Evolutionary conservation across 176 grass and related monocot genomes (phyloP).

Genomic region (Oryza coarctata): DNA sequence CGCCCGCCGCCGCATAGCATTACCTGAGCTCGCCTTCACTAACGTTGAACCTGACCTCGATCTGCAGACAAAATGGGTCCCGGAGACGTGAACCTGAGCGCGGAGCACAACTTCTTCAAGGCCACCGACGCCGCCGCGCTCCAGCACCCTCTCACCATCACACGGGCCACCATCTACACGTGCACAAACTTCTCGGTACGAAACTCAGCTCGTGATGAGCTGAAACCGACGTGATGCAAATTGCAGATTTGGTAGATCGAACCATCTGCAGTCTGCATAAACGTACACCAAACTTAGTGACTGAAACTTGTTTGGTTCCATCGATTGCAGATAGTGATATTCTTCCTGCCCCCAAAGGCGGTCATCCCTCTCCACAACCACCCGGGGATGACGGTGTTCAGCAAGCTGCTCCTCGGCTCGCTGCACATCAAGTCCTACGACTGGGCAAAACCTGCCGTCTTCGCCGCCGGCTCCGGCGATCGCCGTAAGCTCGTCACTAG

Average conservation of each 20-base stretch:
- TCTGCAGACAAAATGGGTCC: slow-evolving; percentile 58
- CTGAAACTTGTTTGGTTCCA: no score
- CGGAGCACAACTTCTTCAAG: slow-evolving; percentile 38
- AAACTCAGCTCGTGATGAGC: neutral
- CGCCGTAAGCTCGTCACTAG: neutral
- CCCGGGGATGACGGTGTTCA: slow-evolving; percentile 88
- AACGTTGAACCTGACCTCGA: neutral
- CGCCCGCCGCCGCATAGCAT: neutral
- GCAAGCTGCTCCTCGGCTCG: slow-evolving; percentile 69
- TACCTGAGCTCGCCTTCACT: neutral
- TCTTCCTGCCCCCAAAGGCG: slow-evolving; percentile 53
- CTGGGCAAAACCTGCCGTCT: slow-evolving; percentile 32
- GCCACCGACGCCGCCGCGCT: neutral
- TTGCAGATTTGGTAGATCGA: neutral
- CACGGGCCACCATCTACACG: slow-evolving; percentile 47
- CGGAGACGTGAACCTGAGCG: slow-evolving; percentile 52
- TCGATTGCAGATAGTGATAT: slow-evolving; percentile 53
- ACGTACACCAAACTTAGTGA: no score
- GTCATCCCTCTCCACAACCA: slow-evolving; percentile 85
- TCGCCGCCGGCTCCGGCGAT: neutral
- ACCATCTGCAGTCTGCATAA: no score
- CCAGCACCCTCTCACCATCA: slow-evolving; percentile 42
- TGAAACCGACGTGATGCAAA: neutral
- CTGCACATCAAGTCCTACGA: slow-evolving; percentile 75
- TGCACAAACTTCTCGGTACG: slow-evolving; percentile 71